Evolutionary conservation across 805 yeast genomes (phyloP).

Genomic region (Candida qinlingensis): DNA sequence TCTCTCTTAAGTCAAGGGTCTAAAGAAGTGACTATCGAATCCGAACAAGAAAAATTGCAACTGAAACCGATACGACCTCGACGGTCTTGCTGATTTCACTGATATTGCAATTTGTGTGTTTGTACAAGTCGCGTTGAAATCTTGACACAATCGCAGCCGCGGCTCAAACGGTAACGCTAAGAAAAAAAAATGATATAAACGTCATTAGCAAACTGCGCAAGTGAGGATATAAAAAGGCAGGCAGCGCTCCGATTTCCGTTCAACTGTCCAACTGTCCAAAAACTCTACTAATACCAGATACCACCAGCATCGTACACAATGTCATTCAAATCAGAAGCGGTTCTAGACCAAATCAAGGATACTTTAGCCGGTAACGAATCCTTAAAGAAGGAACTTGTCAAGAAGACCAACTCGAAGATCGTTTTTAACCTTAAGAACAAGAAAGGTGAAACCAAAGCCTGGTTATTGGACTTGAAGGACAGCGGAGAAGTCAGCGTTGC

Average conservation of each 20-base stretch:
- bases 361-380: conserved; percentile 15
- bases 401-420: conserved; percentile 52
- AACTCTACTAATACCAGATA: too few relatives aligned
- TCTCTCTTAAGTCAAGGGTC: not conserved
- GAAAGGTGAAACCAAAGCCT: conserved; percentile 46
- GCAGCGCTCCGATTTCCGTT: too few relatives aligned
- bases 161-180: too few relatives aligned
- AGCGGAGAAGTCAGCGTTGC: conserved; percentile 39
- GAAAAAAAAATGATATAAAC: too few relatives aligned
- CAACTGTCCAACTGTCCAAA: too few relatives aligned
- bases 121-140: too few relatives aligned
- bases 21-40: not conserved
- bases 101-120: too few relatives aligned
- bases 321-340: conserved; percentile 24
- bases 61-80: not conserved
- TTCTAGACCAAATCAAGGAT: conserved; percentile 17
- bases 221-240: too few relatives aligned
- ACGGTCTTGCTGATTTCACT: too few relatives aligned
- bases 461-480: conserved; percentile 65
- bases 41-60: not conserved
- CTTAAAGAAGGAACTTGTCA: conserved; percentile 18
- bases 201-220: too few relatives aligned
- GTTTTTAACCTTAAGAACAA: conserved; percentile 64
- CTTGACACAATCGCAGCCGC: too few relatives aligned
- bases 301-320: not conserved